Evolutionary conservation across 768 basidiomycete genomes (phyloP).

Genomic region (Lactifluus volemus): DNA sequence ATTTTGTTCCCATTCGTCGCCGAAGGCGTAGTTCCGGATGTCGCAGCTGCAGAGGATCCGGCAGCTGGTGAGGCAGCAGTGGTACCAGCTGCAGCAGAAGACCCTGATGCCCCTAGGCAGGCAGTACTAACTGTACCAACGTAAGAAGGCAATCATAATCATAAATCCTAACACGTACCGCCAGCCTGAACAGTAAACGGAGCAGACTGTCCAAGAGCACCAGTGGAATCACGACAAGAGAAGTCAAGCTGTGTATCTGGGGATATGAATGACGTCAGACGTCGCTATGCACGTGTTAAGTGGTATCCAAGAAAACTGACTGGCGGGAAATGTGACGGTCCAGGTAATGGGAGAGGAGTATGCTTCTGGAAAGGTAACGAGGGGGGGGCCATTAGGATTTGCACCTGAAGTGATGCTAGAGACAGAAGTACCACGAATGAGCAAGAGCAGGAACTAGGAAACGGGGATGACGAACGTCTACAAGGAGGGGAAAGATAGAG

Average conservation of each 20-base stretch:
- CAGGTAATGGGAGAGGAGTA: no score
- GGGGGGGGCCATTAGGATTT: conserved; percentile 22
- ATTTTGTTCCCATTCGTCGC: no score
- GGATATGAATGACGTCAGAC: not conserved
- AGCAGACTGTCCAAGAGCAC: conserved; percentile 40
- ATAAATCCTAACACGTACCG: not conserved
- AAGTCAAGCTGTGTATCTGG: conserved; percentile 25
- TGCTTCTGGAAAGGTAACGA: no score
- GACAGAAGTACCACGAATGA: no score
- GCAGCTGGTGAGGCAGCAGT: conserved; percentile 3
- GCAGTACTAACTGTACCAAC: conserved; percentile 25
- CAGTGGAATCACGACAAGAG: conserved; percentile 49
- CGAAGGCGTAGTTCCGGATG: no score
- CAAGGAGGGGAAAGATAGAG: not conserved
- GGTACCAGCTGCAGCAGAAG: not conserved
- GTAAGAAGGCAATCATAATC: not conserved
- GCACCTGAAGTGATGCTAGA: conserved; percentile 27
- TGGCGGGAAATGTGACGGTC: conserved; percentile 27
- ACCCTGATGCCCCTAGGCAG: conserved; percentile 26
- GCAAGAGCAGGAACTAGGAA: no score
- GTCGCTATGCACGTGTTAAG: not conserved
- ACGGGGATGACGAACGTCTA: conserved; percentile 30
- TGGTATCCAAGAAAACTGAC: conserved; percentile 11
- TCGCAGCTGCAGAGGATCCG: not conserved
- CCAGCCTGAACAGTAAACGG: conserved; percentile 41